Conservation (phyloP, 2,329 filamentous ascomycete genomes). For the Venturia aucupariae region DNA sequence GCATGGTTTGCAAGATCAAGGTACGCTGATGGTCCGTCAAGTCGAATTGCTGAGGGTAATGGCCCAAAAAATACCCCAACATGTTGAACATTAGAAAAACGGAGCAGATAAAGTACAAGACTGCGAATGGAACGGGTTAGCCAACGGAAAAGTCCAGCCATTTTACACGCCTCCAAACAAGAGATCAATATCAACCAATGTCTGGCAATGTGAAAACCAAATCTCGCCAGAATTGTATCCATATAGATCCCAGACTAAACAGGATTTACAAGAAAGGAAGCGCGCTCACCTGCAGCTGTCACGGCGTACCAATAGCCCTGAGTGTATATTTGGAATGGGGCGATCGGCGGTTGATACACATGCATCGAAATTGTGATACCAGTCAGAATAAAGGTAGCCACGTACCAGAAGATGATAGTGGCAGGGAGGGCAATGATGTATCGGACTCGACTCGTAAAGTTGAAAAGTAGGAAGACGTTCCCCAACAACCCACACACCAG, state of each 20-base stretch:
- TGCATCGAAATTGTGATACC: constrained; percentile 58
- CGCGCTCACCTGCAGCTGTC: constrained; percentile 49
- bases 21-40: constrained; percentile 76
- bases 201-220: not conserved
- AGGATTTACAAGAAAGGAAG: not conserved
- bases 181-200: not conserved
- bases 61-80: constrained; percentile 62
- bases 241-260: not conserved
- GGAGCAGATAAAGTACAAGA: constrained; percentile 70
- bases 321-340: constrained; percentile 50
- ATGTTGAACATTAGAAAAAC: constrained; percentile 72
- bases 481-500: constrained; percentile 66
- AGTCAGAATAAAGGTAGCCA: constrained; percentile 54
- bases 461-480: constrained; percentile 74
- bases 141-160: not conserved
- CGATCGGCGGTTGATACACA: constrained; percentile 44
- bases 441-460: constrained; percentile 72
- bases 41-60: constrained; percentile 70
- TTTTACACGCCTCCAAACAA: not conserved
- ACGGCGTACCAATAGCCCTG: constrained; percentile 84
- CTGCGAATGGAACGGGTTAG: constrained; percentile 16
- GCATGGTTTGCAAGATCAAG: constrained; percentile 81
- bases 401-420: constrained; percentile 72
- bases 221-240: not conserved
- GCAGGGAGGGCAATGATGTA: constrained; percentile 76